Percentiles rank a stretch among this genome's conserved stretches.
Conservation (phyloP, 108 stramenopile species). For the Fistulifera pelliculosa region DNA sequence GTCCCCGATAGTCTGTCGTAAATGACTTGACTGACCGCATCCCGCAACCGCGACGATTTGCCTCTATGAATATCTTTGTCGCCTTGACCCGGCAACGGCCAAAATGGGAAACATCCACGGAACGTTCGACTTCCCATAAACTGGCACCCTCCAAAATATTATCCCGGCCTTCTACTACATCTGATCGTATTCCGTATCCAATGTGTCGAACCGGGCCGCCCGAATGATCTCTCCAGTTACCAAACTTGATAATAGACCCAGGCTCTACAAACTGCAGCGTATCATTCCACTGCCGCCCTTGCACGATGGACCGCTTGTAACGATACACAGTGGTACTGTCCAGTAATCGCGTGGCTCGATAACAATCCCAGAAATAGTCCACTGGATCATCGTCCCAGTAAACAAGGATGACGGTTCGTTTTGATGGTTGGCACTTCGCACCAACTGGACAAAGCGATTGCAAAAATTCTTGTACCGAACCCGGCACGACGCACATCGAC, state of each 20-base stretch:
- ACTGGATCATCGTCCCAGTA: too few relatives aligned
- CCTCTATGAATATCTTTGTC: not conserved
- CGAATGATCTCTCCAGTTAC: not conserved
- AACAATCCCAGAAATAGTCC: too few relatives aligned
- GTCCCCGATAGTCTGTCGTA: not conserved
- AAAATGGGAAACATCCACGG: slow-evolving; percentile 25
- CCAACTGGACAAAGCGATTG: too few relatives aligned
- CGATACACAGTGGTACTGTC: too few relatives aligned
- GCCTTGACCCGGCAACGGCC: slow-evolving; percentile 2
- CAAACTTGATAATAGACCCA: not conserved
- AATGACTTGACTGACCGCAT: slow-evolving; percentile 2
- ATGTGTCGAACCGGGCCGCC: slow-evolving; percentile 10
- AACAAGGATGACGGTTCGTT: too few relatives aligned
- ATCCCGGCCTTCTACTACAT: slow-evolving; percentile 15
- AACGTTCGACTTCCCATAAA: slow-evolving; percentile 8
- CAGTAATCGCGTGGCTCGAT: too few relatives aligned
- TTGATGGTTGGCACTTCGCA: too few relatives aligned
- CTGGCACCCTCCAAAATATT: not conserved
- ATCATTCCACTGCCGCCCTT: slow-evolving; percentile 3
- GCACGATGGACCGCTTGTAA: not conserved
- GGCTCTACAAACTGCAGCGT: not conserved
- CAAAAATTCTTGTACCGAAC: too few relatives aligned
- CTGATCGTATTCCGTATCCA: slow-evolving; percentile 20
- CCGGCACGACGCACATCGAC: too few relatives aligned
- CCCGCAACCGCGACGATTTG: not conserved